Base-by-base conservation (phyloP, 129 eudicot species). In the Gnaphalium uliginosum region DNA sequence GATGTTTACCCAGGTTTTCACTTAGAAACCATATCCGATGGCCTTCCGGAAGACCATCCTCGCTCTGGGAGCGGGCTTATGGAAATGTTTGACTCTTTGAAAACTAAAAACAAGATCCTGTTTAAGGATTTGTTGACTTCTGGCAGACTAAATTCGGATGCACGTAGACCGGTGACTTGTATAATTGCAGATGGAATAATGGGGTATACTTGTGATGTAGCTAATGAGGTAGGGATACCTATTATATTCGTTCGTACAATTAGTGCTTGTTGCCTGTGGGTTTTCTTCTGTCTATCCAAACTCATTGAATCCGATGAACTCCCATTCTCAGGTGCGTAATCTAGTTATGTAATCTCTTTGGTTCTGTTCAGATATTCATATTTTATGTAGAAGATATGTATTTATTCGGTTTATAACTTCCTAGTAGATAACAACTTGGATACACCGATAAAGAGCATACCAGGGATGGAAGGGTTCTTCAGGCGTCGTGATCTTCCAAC, bases 181-280 rank as follows among this genome's bases (percentile, higher is more conserved):
- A 50, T 91, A 2, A 81, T 91, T 27, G 80, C 87, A 3, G 96
- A 89, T 78, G 97, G 97, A 33, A 61, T 77, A 2, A 76, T 81
- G 68, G 83, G 85, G 17, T 85, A 65, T 76, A 66, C 88, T 1
- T 63, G 72, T 57, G 89, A 83, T 56, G 83, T 80, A 69, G 90
- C 92, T 74, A 29, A 71, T 25, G 89, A 75, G 25, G 64, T 80
- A 32, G 85, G 87, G 33, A 58, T 91, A 50, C 89, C 97, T 9
- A 43, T 89, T 62, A 14, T 86, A 46, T 85, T 57, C 71, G 83
- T 87, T n/a, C 77, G 85, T 41, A 89, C 97, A 5, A 66, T 89
- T 24, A 85, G 96, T n/a, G 87, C 96, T 57, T 81, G 87, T 54
- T 79, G 85, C 51, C 76, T 91, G 32, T 91, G 96, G 97, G 75